Evolutionary conservation across 2,329 filamentous ascomycete genomes (phyloP), one percentile per base, ranked within the genome.

Genomic region (Arthrobotrys pseudoclavata): DNA sequence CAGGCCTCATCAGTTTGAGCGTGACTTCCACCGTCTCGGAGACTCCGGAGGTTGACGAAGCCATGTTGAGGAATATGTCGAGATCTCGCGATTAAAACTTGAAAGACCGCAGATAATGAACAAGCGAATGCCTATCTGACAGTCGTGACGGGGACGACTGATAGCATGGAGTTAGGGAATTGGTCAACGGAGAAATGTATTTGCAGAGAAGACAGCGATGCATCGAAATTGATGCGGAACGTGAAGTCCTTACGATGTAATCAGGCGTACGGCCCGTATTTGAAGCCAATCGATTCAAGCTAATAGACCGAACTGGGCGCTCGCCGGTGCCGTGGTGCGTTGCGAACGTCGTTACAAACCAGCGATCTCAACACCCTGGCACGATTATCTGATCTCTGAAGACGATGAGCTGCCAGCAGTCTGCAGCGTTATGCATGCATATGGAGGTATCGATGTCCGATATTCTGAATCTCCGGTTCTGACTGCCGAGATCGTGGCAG

Each of bases 1-100:
- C 66, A 40, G 57, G 66, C n/a, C 40, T 62, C 57, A 69, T 69
- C 37, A 76, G 42, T 15, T 66, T 76, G 29, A 76, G 63, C 4
- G 13, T 66, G 40, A 76, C 20, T 2, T 50, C 47, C 13, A 4
- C 22, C 15, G 26, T 45, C n/a, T 52, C 60, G 12, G 37, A 6
- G 15, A 15, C 29, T 22, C 5, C 45, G 3, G 60, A 9, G n/a
- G 24, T 34, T 1, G 62, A 5, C 29, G 71, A 69, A 34, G 72
- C 66, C 72, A 76, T 76, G 6, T 37, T 40, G 26, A 13, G 13
- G 52, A 13, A 31, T 34, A 22, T 37, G 7, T 57, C 52, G 10
- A 40, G 29, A 18, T 37, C 52, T 57, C 12, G n/a, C 18, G n/a
- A 4, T 57, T 3, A 9, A 45, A 5, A 3, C 15, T 45, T 45